Percentiles rank a stretch among this genome's conserved stretches.
Conservation (phyloP, 345 rosid genomes). For the Psidium guajava region DNA sequence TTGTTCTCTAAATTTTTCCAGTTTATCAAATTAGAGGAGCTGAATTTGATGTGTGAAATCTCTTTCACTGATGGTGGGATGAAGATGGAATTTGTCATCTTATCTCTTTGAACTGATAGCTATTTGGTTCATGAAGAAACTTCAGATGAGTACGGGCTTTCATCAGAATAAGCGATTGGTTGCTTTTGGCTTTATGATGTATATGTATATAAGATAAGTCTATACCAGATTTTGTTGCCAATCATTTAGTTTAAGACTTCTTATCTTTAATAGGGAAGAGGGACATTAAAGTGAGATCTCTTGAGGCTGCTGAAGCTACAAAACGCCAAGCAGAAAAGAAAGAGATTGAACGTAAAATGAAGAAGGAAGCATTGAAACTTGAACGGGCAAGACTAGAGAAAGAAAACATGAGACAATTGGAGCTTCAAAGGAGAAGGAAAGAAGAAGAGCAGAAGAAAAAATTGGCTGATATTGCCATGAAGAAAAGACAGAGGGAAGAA, state of each 20-base stretch:
- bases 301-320: slow-evolving; percentile 85
- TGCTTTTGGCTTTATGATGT: not conserved
- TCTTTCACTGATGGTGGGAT: not conserved
- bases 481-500: slow-evolving; percentile 66
- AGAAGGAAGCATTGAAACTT: slow-evolving; percentile 71
- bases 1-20: not conserved
- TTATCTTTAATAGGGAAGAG: slow-evolving; percentile 53
- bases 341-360: slow-evolving; percentile 74
- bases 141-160: not conserved
- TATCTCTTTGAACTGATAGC: not conserved
- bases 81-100: not conserved
- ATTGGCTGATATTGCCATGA: slow-evolving; percentile 59
- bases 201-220: not conserved
- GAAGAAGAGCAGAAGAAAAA: slow-evolving; percentile 73
- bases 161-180: not conserved
- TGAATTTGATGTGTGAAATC: not conserved
- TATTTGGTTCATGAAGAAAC: not conserved
- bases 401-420: slow-evolving; percentile 50
- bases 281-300: slow-evolving; percentile 79
- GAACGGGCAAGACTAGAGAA: slow-evolving; percentile 73
- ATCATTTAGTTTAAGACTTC: not conserved
- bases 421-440: slow-evolving; percentile 61
- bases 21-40: not conserved
- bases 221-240: not conserved
- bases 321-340: slow-evolving; percentile 72